Evolutionary conservation across 192 early-diverging fungal species (phyloP).

Genomic region (Coemansia sp.): DNA sequence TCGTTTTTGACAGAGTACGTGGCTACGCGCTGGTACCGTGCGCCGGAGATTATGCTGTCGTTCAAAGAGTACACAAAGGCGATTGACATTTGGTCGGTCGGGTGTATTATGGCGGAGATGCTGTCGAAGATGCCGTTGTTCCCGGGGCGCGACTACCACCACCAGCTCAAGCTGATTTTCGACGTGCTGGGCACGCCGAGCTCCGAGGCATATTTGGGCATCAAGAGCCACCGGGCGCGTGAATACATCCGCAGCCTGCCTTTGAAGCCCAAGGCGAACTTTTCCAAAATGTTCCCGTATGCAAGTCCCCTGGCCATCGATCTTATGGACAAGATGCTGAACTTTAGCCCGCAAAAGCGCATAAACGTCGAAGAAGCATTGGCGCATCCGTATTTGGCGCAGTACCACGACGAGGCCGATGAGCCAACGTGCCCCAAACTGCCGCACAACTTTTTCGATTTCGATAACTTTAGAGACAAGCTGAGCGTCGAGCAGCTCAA

Average conservation of each 20-base stretch:
- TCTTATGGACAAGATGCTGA: constrained; percentile 81
- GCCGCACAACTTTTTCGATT: constrained; percentile 78
- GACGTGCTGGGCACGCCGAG: constrained; percentile 97
- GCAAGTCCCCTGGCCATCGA: constrained; percentile 87
- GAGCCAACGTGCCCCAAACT: constrained; percentile 74
- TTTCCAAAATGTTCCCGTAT: constrained; percentile 80
- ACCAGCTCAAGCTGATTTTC: constrained; percentile 94
- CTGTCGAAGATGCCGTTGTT: constrained; percentile 78
- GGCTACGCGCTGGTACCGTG: constrained; percentile 92
- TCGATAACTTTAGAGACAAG: constrained; percentile 82
- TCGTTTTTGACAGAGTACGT: constrained; percentile 97
- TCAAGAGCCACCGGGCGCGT: constrained; percentile 79
- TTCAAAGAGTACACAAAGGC: constrained; percentile 99
- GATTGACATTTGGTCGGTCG: constrained; percentile 91
- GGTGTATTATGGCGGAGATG: constrained; percentile 87
- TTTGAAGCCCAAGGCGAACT: constrained; percentile 80
- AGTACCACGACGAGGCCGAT: constrained; percentile 69
- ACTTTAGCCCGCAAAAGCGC: constrained; percentile 82
- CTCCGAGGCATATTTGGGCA: constrained; percentile 79
- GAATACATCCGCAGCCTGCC: constrained; percentile 89
- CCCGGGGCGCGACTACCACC: constrained; percentile 87
- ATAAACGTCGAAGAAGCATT: constrained; percentile 91
- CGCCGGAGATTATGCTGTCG: constrained; percentile 94
- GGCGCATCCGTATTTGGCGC: constrained; percentile 82
- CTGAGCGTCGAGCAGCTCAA: constrained; percentile 80